Percentiles rank a stretch among this genome's conserved stretches.
Conservation (phyloP, 108 stramenopile species). For the Craspedostauros australis region DNA sequence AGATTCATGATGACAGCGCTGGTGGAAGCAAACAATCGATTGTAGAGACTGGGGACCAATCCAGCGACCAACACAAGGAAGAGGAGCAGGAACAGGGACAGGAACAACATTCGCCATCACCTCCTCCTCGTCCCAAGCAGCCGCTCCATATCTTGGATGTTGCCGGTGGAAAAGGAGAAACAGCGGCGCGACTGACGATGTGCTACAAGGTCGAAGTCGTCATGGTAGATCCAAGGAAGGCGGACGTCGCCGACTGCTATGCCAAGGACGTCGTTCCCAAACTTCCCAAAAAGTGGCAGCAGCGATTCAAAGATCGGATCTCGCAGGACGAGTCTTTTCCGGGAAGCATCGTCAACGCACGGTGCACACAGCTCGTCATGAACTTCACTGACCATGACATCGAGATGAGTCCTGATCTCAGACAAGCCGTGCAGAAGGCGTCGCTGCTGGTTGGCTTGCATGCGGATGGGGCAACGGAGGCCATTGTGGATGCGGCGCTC, state of each 20-base stretch:
- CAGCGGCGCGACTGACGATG: conserved; percentile 60
- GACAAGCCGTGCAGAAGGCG: conserved; percentile 6
- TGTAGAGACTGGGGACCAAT: too few relatives aligned
- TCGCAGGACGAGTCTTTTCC: conserved; percentile 34
- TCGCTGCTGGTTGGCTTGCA: conserved; percentile 76
- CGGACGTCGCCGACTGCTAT: conserved; percentile 54
- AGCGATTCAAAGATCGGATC: conserved; percentile 35
- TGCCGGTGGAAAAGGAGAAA: conserved; percentile 79
- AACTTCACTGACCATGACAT: conserved; percentile 36
- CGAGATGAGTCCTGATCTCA: not conserved
- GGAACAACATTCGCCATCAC: not conserved
- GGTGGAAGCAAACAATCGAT: too few relatives aligned
- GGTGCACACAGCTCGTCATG: conserved; percentile 51
- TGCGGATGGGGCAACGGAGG: conserved; percentile 85
- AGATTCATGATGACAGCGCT: conserved; percentile 1
- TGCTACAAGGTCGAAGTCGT: conserved; percentile 61
- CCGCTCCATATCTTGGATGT: conserved; percentile 22
- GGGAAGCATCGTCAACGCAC: conserved; percentile 25
- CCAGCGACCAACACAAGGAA: too few relatives aligned
- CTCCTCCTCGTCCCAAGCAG: not conserved
- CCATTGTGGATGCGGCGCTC: conserved; percentile 75
- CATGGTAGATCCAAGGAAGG: conserved; percentile 78
- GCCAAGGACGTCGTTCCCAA: conserved; percentile 58
- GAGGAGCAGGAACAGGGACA: too few relatives aligned
- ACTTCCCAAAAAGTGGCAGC: conserved; percentile 82